Base-by-base conservation (phyloP, 768 basidiomycete species). In the Termitomyces bulborhizus region DNA sequence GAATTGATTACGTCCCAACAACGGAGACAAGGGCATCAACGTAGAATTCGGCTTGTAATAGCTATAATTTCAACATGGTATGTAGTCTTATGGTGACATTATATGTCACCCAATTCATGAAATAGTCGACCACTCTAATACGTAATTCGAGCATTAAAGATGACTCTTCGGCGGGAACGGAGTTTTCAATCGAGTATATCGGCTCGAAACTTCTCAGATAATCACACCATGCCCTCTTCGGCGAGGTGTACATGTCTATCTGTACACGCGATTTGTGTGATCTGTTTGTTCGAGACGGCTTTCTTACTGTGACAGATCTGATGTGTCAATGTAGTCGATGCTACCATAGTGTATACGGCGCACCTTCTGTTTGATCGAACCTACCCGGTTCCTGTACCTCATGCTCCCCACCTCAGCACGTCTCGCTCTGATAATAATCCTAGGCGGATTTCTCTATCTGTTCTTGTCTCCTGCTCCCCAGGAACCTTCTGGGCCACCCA, bases 1-100 rank as follows among this genome's bases (percentile, higher is more conserved):
- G 86, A 7, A 79, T 85, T 55, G 83, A 84, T 42, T 66, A 66
- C 51, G 53, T 57, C 6, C 36, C 54, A n/a, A 24, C 42, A 43
- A 16, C 16, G 26, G 48, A 54, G 15, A 39, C 36, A 34, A 52
- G 39, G 39, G 12, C 8, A 45, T 29, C 27, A 29, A 45, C 44
- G 16, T 45, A 45, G 8, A 8, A 50, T 39, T n/a, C 6, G 16
- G 36, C 16, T 24, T 5, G 6, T 24, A 4, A 27, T 34, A 34
- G 15, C 15, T 37, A 37, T 16, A 6, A 12, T 6, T 37, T 3
- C 15, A 37, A 37, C 36, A 37, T 37, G 36, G 15, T 16, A 16
- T 34, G 12, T 34, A 32, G 34, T 3, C 12, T 34, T 32, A 9
- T 32, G 6, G 31, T 32, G 31, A 32, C 9, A 32, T 32, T 32